A percentile compares a stretch with the other conserved stretches of the same genome.
Conservation (phyloP, 2,329 filamentous ascomycete genomes). For the Pleomassaria siparia region DNA sequence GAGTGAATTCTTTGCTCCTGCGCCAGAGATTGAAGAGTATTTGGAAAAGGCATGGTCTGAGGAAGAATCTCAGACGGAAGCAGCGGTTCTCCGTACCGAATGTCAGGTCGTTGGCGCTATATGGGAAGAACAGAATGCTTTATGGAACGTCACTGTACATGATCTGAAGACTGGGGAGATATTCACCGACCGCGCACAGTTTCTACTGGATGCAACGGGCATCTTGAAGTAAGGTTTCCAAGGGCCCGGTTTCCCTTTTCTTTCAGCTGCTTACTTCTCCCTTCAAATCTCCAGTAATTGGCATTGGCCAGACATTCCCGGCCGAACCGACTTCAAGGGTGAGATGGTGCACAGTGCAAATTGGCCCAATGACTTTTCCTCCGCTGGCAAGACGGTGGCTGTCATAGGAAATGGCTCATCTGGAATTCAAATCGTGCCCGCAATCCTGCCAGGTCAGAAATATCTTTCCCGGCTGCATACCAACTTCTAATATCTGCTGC, state of each 20-base stretch:
- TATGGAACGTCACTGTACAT: slow-evolving; percentile 13
- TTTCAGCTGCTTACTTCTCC: no score
- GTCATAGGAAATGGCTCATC: slow-evolving; percentile 1
- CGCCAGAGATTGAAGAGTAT: slow-evolving; percentile 40
- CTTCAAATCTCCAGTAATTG: no score
- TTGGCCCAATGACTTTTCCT: neutral
- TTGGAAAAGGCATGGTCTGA: slow-evolving; percentile 38
- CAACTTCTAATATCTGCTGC: neutral
- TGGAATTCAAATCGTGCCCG: no score
- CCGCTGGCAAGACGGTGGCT: slow-evolving; percentile 6
- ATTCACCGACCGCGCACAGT: slow-evolving; percentile 20
- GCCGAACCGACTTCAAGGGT: neutral
- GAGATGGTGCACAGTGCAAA: neutral
- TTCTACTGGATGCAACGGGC: slow-evolving; percentile 28
- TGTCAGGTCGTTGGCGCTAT: slow-evolving; percentile 29
- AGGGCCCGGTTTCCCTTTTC: no score
- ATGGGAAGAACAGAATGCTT: slow-evolving; percentile 43
- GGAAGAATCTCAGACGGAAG: slow-evolving; percentile 30
- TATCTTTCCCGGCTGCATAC: neutral
- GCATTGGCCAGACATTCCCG: neutral
- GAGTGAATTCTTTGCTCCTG: slow-evolving; percentile 36
- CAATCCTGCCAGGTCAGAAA: no score
- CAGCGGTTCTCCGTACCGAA: no score
- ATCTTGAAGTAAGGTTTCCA: no score
- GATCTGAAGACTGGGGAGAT: neutral